These are phyloP conservation scores for Mycena alexandri DNA, from an alignment of 768 basidiomycete species.

Conservation along the genomic window DNA sequence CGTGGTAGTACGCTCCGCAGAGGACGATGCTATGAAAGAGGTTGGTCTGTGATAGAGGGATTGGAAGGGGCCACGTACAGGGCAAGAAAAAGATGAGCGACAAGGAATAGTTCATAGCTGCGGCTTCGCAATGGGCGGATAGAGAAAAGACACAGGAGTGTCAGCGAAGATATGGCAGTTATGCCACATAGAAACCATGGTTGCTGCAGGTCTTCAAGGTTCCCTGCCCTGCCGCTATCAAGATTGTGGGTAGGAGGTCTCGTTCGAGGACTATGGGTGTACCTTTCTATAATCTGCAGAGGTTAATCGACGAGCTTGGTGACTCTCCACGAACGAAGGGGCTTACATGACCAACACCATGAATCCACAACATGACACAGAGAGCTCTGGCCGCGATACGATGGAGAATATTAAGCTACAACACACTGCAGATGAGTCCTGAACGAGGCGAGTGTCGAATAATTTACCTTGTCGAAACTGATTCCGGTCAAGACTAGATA, in stretches of 20 bases:
- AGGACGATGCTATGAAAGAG: slow-evolving; percentile 13
- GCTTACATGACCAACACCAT: slow-evolving; percentile 58
- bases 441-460: not conserved
- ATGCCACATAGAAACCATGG: slow-evolving; percentile 53
- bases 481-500: slow-evolving; percentile 64
- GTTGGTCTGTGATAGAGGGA: not conserved
- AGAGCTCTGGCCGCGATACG: slow-evolving; percentile 63
- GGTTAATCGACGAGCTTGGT: not conserved
- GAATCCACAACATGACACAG: slow-evolving; percentile 62
- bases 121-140: slow-evolving; percentile 61
- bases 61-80: slow-evolving; percentile 43
- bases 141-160: slow-evolving; percentile 60
- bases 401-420: slow-evolving; percentile 60
- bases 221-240: slow-evolving; percentile 32
- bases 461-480: slow-evolving; percentile 56
- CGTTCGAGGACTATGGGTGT: not conserved
- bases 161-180: slow-evolving; percentile 54
- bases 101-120: slow-evolving; percentile 66
- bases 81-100: slow-evolving; percentile 58
- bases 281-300: slow-evolving; percentile 29
- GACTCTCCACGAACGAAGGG: not conserved
- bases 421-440: not conserved
- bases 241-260: slow-evolving; percentile 21
- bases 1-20: slow-evolving; percentile 28
- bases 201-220: slow-evolving; percentile 29